phyloP scores from a whole-genome alignment of 106 monocot genomes.

The Dactylorhiza incarnata region DNA sequence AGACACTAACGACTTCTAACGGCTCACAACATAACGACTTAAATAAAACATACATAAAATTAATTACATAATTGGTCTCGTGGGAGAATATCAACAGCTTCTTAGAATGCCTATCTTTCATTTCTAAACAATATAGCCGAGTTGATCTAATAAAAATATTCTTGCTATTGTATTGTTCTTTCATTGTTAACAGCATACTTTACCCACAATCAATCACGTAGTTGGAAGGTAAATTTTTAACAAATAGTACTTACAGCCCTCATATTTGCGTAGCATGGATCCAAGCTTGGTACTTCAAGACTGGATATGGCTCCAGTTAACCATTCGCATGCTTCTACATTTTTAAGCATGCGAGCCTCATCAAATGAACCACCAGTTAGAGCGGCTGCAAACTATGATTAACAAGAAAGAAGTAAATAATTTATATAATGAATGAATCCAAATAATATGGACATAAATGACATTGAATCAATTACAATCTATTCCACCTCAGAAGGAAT shows the following conservation, averaged over 20 bases:
- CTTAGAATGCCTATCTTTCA: background rate
- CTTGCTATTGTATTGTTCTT: background rate
- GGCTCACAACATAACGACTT: no score
- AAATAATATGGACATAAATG: background rate
- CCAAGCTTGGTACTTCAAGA: conserved; percentile 75
- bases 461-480: background rate
- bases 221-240: background rate
- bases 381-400: conserved; percentile 73
- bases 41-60: no score
- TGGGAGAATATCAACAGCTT: background rate
- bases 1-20: no score
- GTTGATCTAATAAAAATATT: background rate
- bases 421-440: background rate
- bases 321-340: conserved; percentile 98
- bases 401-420: background rate
- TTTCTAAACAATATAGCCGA: background rate
- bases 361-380: conserved; percentile 93
- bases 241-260: conserved; percentile 56
- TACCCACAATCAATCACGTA: background rate
- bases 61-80: background rate
- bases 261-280: conserved; percentile 89
- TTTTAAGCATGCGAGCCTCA: conserved; percentile 90
- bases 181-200: background rate
- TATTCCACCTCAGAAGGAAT: conserved; percentile 79
- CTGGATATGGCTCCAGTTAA: conserved; percentile 58